A percentile compares a stretch with the other conserved stretches of the same genome.
These are phyloP conservation scores for Solanum chacoense DNA, from an alignment of 305 asterid species.

Conservation along the genomic window DNA sequence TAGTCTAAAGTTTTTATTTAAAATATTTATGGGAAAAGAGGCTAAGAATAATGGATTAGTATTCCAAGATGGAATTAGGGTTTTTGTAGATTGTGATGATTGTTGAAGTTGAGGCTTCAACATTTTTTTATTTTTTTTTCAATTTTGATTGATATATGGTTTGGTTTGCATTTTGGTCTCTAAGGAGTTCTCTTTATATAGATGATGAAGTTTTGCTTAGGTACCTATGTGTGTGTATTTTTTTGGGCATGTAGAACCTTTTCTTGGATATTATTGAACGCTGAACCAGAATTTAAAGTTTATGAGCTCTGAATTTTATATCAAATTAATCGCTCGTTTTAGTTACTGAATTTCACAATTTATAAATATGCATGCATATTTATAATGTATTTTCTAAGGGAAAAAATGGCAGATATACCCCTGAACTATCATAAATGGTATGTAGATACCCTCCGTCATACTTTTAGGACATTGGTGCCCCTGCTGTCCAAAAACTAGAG, in stretches of 20 bases:
- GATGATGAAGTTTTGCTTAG: not conserved
- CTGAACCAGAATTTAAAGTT: not conserved
- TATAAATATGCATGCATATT: not conserved
- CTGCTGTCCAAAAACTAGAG: too few species aligned
- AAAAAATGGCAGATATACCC: too few species aligned
- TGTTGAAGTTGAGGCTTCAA: not conserved
- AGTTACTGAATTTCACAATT: not conserved
- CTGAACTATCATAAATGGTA: too few species aligned
- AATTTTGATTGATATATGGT: not conserved
- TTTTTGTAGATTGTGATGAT: not conserved
- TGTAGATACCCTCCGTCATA: too few species aligned
- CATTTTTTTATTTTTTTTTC: not conserved
- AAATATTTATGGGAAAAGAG: not conserved
- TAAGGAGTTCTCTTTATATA: not conserved
- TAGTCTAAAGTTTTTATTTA: not conserved
- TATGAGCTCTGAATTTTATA: not conserved
- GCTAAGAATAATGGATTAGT: not conserved
- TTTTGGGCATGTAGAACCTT: not conserved
- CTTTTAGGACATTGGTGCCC: too few species aligned
- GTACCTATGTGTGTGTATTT: not conserved
- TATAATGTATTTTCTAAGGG: not conserved
- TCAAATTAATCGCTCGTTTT: not conserved
- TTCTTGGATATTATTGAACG: not conserved
- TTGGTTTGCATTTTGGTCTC: not conserved
- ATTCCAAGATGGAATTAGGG: not conserved